Base-by-base conservation (phyloP, 1,284 basidiomycete species). In the Ustilago trichophora region DNA sequence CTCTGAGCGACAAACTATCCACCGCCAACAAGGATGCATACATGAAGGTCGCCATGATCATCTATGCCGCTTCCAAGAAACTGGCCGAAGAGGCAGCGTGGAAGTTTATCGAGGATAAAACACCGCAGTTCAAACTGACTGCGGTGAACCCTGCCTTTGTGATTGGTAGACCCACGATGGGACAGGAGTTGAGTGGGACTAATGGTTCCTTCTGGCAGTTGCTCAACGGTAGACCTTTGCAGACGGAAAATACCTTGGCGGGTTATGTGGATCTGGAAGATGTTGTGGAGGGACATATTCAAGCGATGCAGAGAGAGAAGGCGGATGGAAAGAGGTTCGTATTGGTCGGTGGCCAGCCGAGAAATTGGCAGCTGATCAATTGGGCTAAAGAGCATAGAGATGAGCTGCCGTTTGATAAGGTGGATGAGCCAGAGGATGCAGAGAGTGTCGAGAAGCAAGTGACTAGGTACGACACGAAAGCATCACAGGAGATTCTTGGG, bases 31-130 rank as follows among this genome's bases (percentile, higher is more conserved):
- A 10, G 22, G 38, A 29, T 12, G 31, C 6, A 2, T 1, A 10
- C 12, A 12, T 31, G 36, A 5, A 22, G 18, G 13, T 37, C 12
- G 6, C 33, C 8, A 36, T 51, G 25, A 13, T 31, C 27, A 36
- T 43, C 36, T 64, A 64, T 27, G 38, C 43, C 6, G 47, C 50
- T 11, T 42, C 35, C 32, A 64, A 64, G 32, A 51, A 50, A 22
- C 26, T 64, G 3, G 60, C 60, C 21, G 60, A 64, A 35, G 32
- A 57, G 36, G 46, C 53, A 8, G 53, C 53, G 3, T 64, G 55
- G 53, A 31, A 51, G 16, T 64, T 64, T 41, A 36, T 57, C 6
- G 16, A 40, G 12, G 53, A 56, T 26, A 18, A 47, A 19, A 59
- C 52, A 32, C 56, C 56, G 3, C n/a, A 19, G 1, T 59, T 47